phyloP scores from a whole-genome alignment of 768 basidiomycete species.

The Russula virescens region DNA sequence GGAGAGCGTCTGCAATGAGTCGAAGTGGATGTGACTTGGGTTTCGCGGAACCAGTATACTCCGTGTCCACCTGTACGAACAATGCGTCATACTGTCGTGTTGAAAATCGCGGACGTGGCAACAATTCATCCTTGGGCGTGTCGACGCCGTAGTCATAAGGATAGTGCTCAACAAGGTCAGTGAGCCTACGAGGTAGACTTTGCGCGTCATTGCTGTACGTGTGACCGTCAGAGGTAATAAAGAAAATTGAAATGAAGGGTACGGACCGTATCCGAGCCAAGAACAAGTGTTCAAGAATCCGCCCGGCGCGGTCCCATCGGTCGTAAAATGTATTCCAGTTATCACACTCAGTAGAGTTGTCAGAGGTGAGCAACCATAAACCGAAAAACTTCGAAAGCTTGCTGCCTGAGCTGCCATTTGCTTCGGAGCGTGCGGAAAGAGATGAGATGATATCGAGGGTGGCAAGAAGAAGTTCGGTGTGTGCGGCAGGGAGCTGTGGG shows the following conservation, averaged over 20 bases:
- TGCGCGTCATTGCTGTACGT: conserved; percentile 56
- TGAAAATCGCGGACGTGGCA: conserved; percentile 62
- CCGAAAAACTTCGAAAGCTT: conserved; percentile 70
- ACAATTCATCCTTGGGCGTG: conserved; percentile 38
- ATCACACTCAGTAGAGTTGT: conserved; percentile 44
- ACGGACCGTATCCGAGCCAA: conserved; percentile 63
- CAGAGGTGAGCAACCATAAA: conserved; percentile 59
- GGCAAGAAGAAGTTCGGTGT: conserved; percentile 51
- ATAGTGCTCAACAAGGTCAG: conserved; percentile 64
- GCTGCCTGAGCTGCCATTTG: conserved; percentile 70
- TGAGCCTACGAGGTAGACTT: conserved; percentile 62
- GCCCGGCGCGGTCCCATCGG: conserved; percentile 68
- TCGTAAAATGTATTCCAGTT: conserved; percentile 63
- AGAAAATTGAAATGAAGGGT: background rate
- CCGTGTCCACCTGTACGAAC: conserved; percentile 58
- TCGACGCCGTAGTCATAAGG: conserved; percentile 45
- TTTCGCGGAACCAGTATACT: conserved; percentile 33
- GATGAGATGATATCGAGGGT: conserved; percentile 61
- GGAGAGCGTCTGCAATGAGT: conserved; percentile 60
- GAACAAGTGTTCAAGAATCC: conserved; percentile 73
- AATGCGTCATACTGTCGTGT: conserved; percentile 60
- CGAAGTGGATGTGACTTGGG: conserved; percentile 49
- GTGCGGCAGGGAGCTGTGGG: conserved; percentile 53
- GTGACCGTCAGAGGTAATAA: background rate
- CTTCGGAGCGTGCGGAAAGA: conserved; percentile 65